Conservation (phyloP, 441 rosid species). For the Sinapis alba region DNA sequence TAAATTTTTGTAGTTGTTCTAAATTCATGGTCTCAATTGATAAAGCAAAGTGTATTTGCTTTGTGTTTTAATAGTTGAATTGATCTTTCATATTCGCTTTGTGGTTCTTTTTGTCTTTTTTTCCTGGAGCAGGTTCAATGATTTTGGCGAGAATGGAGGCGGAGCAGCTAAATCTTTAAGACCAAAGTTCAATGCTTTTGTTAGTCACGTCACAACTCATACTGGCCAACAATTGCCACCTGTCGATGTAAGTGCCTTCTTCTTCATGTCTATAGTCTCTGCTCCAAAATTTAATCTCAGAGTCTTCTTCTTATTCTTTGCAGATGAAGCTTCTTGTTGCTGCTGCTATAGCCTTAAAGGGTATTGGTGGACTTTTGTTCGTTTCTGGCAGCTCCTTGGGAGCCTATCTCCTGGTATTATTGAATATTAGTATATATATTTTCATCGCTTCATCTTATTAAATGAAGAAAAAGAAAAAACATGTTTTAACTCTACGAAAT, state of each 20-base stretch:
- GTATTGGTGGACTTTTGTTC: conserved; percentile 68
- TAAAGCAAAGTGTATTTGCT: neutral
- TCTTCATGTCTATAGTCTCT: neutral
- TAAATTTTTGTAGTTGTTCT: too few relatives aligned
- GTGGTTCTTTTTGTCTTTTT: neutral
- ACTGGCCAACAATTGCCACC: conserved; percentile 60
- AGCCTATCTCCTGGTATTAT: conserved; percentile 69
- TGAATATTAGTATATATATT: neutral
- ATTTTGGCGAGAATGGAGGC: conserved; percentile 71
- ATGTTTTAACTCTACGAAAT: neutral
- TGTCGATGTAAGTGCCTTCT: conserved; percentile 48
- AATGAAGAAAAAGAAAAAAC: neutral
- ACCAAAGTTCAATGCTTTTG: conserved; percentile 56
- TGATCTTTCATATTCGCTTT: neutral
- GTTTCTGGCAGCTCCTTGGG: conserved; percentile 71
- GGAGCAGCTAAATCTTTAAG: conserved; percentile 52
- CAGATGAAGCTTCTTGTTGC: conserved; percentile 60
- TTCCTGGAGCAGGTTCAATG: conserved; percentile 51
- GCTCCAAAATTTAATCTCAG: neutral
- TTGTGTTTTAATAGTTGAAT: neutral
- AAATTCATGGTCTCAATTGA: too few relatives aligned
- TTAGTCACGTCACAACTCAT: conserved; percentile 50
- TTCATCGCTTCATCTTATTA: neutral
- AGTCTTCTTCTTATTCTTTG: conserved; percentile 3
- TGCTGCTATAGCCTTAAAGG: conserved; percentile 60